phyloP scores from a whole-genome alignment of 345 rosid species.

The Triadica sebifera region DNA sequence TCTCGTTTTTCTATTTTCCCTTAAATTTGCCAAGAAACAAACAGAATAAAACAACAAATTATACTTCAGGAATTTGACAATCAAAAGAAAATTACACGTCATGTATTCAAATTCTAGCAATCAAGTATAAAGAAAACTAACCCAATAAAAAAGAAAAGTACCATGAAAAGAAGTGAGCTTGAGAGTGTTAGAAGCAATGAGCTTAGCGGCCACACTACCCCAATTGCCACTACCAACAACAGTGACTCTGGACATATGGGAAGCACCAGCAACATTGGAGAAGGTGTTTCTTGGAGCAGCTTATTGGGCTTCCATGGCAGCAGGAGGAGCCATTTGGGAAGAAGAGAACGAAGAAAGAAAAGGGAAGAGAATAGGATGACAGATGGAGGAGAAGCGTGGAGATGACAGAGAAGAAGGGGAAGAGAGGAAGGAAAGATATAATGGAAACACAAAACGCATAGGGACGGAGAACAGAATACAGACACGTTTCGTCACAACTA shows the following conservation, averaged over 20 bases:
- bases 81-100: background rate
- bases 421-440: constrained; percentile 21
- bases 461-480: constrained; percentile 34
- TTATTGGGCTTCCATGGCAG: constrained; percentile 18
- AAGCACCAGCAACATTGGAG: background rate
- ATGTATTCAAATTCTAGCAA: background rate
- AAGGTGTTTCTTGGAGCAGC: background rate
- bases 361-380: constrained; percentile 15
- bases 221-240: constrained; percentile 95
- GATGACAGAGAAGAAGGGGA: background rate
- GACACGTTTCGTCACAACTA: constrained; percentile 38
- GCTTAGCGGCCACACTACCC: constrained; percentile 98
- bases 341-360: constrained; percentile 14
- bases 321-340: constrained; percentile 13
- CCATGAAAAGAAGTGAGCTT: constrained; percentile 76
- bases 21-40: background rate
- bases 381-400: background rate
- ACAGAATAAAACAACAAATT: background rate
- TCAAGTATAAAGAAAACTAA: background rate
- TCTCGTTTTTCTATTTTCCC: background rate
- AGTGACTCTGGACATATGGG: constrained; percentile 57
- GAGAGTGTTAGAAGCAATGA: constrained; percentile 85
- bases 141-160: constrained; percentile 11
- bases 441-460: constrained; percentile 30
- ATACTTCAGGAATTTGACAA: background rate